These are phyloP conservation scores for Giardia duodenalis DNA, from an alignment of 208 protist genomes.

Conservation along the genomic window DNA sequence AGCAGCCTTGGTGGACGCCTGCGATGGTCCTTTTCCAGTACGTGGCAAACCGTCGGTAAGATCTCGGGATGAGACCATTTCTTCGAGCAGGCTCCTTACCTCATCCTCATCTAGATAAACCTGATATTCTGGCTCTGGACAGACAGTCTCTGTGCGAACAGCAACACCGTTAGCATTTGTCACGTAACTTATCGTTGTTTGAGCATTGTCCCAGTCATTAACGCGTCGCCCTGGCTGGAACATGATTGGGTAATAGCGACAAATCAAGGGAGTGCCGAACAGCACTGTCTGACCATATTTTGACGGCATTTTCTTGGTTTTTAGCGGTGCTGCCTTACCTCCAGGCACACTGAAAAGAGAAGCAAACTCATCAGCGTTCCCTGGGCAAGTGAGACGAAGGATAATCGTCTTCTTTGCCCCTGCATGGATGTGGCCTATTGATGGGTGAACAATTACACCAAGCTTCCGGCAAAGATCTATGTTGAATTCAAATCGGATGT, in stretches of 20 bases:
- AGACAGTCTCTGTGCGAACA: background rate
- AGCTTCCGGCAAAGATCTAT: background rate
- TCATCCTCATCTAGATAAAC: background rate
- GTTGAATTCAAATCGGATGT: constrained; percentile 3
- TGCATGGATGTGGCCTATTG: background rate
- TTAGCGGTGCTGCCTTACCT: background rate
- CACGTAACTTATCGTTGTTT: background rate
- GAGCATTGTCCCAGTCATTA: background rate
- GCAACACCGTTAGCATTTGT: background rate
- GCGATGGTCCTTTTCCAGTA: background rate
- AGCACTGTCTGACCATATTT: background rate
- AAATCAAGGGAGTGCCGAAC: background rate
- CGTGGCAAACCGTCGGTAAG: background rate
- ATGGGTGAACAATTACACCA: background rate
- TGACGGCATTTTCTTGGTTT: background rate
- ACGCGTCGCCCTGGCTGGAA: background rate
- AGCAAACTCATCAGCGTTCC: background rate
- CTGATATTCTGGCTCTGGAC: background rate
- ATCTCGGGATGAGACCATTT: background rate
- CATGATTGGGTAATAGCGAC: background rate
- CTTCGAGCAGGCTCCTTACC: background rate
- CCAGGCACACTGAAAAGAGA: background rate
- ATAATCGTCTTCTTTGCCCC: background rate
- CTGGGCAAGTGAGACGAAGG: background rate
- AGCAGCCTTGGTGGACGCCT: background rate